These are phyloP conservation scores for Phascolomyces articulosus DNA, from an alignment of 371 early-diverging fungal genomes.

Conservation along the genomic window DNA sequence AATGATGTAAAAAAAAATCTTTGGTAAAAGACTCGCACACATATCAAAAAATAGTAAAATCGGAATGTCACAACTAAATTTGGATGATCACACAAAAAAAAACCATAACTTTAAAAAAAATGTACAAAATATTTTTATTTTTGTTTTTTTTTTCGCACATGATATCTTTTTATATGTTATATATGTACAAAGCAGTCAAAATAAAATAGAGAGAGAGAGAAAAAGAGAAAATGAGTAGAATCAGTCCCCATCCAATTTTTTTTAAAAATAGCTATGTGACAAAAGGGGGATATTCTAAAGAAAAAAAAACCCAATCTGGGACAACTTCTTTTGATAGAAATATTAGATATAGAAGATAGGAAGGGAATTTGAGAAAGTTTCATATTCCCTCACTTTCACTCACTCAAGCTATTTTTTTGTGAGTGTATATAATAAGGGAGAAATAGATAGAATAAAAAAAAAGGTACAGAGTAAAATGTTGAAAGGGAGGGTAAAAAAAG, in stretches of 20 bases:
- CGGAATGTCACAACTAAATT: background rate
- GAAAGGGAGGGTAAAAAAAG: too few relatives aligned
- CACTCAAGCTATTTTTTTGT: too few relatives aligned
- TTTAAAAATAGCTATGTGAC: conserved; percentile 7
- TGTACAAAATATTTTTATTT: conserved; percentile 3
- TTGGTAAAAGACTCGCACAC: too few relatives aligned
- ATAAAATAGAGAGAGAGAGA: too few relatives aligned
- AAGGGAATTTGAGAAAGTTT: background rate
- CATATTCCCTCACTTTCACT: too few relatives aligned
- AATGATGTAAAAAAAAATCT: background rate
- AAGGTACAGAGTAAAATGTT: too few relatives aligned
- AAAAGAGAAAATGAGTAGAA: background rate
- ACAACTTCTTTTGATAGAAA: conserved; percentile 4
- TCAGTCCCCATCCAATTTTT: background rate
- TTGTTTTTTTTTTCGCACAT: conserved; percentile 1
- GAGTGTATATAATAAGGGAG: background rate
- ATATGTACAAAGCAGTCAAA: conserved; percentile 4
- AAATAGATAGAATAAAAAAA: too few relatives aligned
- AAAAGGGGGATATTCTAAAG: background rate
- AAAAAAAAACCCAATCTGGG: conserved; percentile 3
- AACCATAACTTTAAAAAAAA: background rate
- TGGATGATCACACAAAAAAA: background rate
- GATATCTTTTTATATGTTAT: background rate
- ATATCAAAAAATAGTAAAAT: background rate
- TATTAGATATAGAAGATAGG: background rate